phyloP scores from a whole-genome alignment of 116 monocot species.

The Papilionanthe hybrid region DNA sequence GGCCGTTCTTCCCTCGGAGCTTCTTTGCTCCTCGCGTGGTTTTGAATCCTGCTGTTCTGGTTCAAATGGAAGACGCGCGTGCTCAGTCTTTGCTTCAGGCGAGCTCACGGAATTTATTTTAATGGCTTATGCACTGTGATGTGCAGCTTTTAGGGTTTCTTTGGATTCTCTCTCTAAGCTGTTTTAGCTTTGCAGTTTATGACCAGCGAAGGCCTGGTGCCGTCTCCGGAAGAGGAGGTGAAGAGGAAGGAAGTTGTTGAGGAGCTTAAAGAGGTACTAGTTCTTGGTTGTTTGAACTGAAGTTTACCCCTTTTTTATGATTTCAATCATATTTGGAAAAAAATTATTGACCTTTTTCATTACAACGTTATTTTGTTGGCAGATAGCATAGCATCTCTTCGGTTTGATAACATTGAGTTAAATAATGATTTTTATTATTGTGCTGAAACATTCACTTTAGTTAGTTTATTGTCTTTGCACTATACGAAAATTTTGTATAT shows the following conservation, averaged over 20 bases:
- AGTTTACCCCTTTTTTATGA: neutral
- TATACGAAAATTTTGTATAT: no score
- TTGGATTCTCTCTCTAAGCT: neutral
- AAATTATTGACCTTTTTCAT: neutral
- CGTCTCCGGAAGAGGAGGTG: conserved; percentile 33
- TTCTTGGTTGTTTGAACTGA: neutral
- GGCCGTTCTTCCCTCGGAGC: neutral
- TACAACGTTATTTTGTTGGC: neutral
- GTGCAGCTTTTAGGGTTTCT: neutral
- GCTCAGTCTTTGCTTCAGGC: conserved; percentile 21
- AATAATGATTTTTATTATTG: no score
- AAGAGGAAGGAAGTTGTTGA: conserved; percentile 27
- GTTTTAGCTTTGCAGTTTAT: conserved; percentile 23
- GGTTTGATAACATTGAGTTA: neutral
- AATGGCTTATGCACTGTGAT: neutral
- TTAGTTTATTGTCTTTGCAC: no score
- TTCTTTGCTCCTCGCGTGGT: neutral
- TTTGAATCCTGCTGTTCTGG: conserved; percentile 3
- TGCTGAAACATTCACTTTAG: no score
- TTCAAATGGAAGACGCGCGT: conserved; percentile 20
- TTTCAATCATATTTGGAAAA: neutral
- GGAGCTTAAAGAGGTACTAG: conserved; percentile 30
- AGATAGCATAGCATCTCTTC: neutral
- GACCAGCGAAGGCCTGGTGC: conserved; percentile 23
- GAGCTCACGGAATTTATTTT: neutral